Conservation (phyloP, 306 rosid species). For the Inga oerstediana region DNA sequence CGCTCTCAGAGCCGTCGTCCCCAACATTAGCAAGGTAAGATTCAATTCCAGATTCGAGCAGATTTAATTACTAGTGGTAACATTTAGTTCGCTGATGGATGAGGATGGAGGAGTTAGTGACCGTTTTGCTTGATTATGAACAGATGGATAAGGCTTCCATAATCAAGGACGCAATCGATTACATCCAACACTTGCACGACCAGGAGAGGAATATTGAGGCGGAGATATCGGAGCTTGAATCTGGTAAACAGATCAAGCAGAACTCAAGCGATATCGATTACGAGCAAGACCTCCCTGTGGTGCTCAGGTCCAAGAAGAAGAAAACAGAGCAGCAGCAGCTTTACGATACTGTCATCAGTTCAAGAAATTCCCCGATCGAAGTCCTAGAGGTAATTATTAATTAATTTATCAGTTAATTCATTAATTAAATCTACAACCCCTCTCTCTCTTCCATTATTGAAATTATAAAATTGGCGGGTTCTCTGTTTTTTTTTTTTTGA, state of each 20-base stretch:
- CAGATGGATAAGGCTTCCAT: slow-evolving; percentile 99
- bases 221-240: slow-evolving; percentile 80
- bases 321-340: slow-evolving; percentile 49
- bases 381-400: slow-evolving; percentile 57
- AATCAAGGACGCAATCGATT: slow-evolving; percentile 87
- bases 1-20: slow-evolving; percentile 94
- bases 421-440: neutral
- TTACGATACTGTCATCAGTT: slow-evolving; percentile 41
- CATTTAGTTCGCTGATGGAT: neutral
- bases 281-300: slow-evolving; percentile 57
- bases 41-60: neutral
- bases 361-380: slow-evolving; percentile 70
- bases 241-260: slow-evolving; percentile 51
- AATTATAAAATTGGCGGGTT: slow-evolving; percentile 6
- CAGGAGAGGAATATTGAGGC: slow-evolving; percentile 72
- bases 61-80: neutral
- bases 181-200: slow-evolving; percentile 75
- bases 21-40: slow-evolving; percentile 87
- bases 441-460: slow-evolving; percentile 39
- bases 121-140: neutral
- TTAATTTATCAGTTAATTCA: neutral
- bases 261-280: slow-evolving; percentile 39
- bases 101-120: neutral
- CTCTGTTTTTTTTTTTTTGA: neutral
- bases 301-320: slow-evolving; percentile 80